Conservation (phyloP, 164 flowering plant species). For the Tetrastigma voinierianum region DNA sequence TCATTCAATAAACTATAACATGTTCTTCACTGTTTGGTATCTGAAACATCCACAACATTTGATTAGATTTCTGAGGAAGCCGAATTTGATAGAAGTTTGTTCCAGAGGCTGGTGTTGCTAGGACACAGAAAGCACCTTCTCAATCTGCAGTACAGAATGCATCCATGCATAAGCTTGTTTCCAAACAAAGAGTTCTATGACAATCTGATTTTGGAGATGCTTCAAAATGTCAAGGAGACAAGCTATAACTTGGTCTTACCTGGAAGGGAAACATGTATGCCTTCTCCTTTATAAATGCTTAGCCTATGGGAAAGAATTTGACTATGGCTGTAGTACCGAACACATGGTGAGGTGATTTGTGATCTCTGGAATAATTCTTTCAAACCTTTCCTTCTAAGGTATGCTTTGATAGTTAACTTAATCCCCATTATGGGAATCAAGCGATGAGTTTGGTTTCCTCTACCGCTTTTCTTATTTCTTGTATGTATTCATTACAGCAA, state of each 20-base stretch:
- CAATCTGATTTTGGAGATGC: constrained; percentile 36
- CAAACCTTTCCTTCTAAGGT: constrained; percentile 37
- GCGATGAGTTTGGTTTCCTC: too few species aligned
- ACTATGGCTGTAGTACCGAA: constrained; percentile 20
- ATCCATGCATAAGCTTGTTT: constrained; percentile 55
- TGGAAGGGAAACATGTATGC: constrained; percentile 43
- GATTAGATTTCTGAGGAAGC: constrained; percentile 32
- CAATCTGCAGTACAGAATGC: constrained; percentile 55
- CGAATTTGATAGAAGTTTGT: constrained; percentile 54
- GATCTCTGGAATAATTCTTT: constrained; percentile 24
- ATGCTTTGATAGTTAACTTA: not conserved
- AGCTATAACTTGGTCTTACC: constrained; percentile 27
- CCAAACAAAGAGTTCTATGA: constrained; percentile 47
- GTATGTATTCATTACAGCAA: not conserved
- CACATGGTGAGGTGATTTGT: constrained; percentile 45
- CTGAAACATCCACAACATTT: not conserved
- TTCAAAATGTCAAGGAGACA: not conserved
- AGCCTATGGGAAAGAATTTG: constrained; percentile 24
- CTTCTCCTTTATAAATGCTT: constrained; percentile 46
- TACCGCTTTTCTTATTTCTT: too few species aligned
- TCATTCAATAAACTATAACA: not conserved
- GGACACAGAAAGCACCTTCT: constrained; percentile 41
- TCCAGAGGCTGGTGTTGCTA: constrained; percentile 35
- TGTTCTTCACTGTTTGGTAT: too few species aligned
- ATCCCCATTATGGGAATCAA: too few species aligned